Base-by-base conservation (phyloP, 2,329 filamentous ascomycete genomes). In the Trichophyton equinum region DNA sequence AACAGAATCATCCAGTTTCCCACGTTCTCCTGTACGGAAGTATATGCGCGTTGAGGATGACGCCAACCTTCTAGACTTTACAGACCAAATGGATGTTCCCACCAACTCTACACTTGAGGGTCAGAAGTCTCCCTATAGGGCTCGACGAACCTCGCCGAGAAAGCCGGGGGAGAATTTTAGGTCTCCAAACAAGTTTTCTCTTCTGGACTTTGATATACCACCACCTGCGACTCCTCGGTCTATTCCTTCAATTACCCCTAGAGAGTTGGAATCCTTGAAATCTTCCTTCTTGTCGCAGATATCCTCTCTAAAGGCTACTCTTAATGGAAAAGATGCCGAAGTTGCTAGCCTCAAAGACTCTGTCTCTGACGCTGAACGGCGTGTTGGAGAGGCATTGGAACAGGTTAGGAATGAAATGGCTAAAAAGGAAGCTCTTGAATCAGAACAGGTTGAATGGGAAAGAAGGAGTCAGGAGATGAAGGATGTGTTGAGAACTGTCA, bases 321-420 rank as follows among this genome's bases (percentile, higher is more conserved):
- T 99, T 8, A 91, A 86, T 68, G 94, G 94, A 57, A 95, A 94
- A 69, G 92, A 97, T 71, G 92, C 92, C 4, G 91, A 97, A 72
- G 89, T 94, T 40, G 81, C 85, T 58, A 92, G 88, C 38, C 81
- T 97, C 62, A 96, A 96, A 72, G 85, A 87, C 49, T 90, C 94
- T 0, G 85, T 97, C 33, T 84, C 84, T 4, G 91, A 97, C 74
- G 92, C 94, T 0, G 94, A 99, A 77, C 88, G 90, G 71, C 86
- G 92, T 22, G 91, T 95, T 20, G 92, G 91, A 33, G 87, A 94
- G 75, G 88, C 87, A 58, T 81, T 90, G 74, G 90, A 96, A 76
- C 82, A 87, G 67, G 78, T 96, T 47, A 85, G 91, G 56, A 91
- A 96, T 69, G 87, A 92, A 70, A 80, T 84, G 61, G 79, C 80